Evolutionary conservation across 2,329 filamentous ascomycete species (phyloP), one percentile per base, ranked within the genome.

Genomic region (Pestalotiopsis sp.): DNA sequence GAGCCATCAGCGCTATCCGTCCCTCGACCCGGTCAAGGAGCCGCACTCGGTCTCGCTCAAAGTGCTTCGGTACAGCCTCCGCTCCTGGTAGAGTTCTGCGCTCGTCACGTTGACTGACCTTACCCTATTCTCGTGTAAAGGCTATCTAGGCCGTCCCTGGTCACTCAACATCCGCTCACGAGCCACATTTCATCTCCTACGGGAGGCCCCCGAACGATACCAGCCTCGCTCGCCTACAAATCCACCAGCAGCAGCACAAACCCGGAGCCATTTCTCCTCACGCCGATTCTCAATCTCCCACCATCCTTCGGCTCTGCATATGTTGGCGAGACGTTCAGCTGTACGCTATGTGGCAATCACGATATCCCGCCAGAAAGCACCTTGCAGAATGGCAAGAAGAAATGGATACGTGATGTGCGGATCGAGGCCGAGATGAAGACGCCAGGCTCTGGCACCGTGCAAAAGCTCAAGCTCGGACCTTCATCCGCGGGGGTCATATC

Each of bases 371-470:
- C 52, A 27, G 52, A 59, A 11, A 77, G 74, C 25, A 69, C 73
- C 64, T 74, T 56, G 71, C 17, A 45, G 69, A 64, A 62, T 58
- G 36, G n/a, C 67, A 63, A 49, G 58, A 87, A 85, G 72, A 84
- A 84, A 66, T 75, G 71, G 25, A 90, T 97, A 56, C 91, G 90
- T 71, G 92, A 92, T 68, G 92, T 98, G 66, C 89, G 90, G 67
- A 94, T 98, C 75, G 89, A 93, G 68, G 96, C 95, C 0, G 95
- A 98, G 81, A 97, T 99, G 91, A 97, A 98, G 83, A 97, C 95
- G 0, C 95, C 96, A 6, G 84, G 84, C n/a, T 81, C 83, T 2
- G 78, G 81, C 27, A 75, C 81, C 0, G 90, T 91, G 3, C 89
- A 92, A 67, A 90, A 90, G 39, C 85, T 94, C 2, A 81, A 87